Percentiles rank a stretch among this genome's conserved stretches.
Conservation (phyloP, 805 yeast species). For the Candida vaughaniae region DNA sequence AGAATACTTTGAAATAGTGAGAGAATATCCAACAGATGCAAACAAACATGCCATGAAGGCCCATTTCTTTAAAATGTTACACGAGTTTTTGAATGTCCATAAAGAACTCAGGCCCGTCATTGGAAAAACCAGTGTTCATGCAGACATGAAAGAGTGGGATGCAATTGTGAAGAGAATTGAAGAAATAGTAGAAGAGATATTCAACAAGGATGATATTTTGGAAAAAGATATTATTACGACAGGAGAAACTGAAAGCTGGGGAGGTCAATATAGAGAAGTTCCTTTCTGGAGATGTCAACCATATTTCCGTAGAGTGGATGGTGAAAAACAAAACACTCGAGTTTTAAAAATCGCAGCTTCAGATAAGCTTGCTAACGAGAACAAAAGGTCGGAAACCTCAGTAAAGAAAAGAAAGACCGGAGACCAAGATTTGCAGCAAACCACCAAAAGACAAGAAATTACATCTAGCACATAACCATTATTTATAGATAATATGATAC, state of each 20-base stretch:
- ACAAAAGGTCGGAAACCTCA: constrained; percentile 3
- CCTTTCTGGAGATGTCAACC: constrained; percentile 99
- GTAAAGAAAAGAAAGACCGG: background rate
- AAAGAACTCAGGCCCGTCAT: constrained; percentile 75
- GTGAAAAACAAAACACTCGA: constrained; percentile 49
- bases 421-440: too few relatives aligned
- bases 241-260: constrained; percentile 66
- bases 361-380: constrained; percentile 7
- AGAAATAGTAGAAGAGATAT: constrained; percentile 56
- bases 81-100: constrained; percentile 75
- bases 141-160: constrained; percentile 43
- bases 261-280: constrained; percentile 73
- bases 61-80: constrained; percentile 82
- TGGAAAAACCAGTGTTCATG: constrained; percentile 50
- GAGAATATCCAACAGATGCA: constrained; percentile 46
- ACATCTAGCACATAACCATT: too few relatives aligned
- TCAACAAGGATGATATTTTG: constrained; percentile 48
- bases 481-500: too few relatives aligned
- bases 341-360: constrained; percentile 40
- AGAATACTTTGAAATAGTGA: constrained; percentile 86
- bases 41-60: constrained; percentile 85
- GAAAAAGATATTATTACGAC: constrained; percentile 53
- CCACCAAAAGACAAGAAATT: too few relatives aligned
- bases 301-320: constrained; percentile 85
- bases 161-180: constrained; percentile 66